A percentile compares a stretch with the other conserved stretches of the same genome.
Evolutionary conservation across 192 early-diverging fungal species (phyloP).

Genomic region (Backusella sp.): DNA sequence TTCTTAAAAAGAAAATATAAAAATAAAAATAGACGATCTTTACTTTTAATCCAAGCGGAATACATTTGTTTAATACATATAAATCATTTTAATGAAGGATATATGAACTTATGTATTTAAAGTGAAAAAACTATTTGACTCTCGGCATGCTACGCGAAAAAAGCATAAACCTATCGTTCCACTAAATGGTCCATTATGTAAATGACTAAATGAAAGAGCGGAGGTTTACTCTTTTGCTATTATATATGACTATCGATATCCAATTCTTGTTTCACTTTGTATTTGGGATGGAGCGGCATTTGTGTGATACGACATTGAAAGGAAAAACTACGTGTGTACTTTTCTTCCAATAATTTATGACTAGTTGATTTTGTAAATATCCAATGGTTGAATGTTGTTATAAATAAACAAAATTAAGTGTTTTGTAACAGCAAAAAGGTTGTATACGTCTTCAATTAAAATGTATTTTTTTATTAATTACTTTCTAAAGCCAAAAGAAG

Average conservation of each 20-base stretch:
- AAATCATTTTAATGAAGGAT: not conserved
- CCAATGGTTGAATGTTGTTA: not conserved
- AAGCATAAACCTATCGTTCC: not conserved
- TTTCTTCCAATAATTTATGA: not conserved
- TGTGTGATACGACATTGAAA: not conserved
- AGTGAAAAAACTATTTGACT: not conserved
- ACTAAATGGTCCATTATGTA: not conserved
- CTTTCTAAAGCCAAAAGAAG: not conserved
- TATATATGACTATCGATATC: not conserved
- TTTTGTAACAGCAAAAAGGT: not conserved
- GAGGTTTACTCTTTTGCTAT: not conserved
- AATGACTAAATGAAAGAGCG: not conserved
- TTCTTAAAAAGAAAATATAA: not conserved
- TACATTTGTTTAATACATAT: not conserved
- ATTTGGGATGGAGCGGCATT: not conserved
- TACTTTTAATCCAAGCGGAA: not conserved
- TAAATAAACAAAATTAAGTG: not conserved
- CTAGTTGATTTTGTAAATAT: not conserved
- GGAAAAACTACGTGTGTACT: not conserved
- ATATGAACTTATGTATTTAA: not conserved
- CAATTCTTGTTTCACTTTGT: constrained; percentile 1
- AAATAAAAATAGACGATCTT: not conserved
- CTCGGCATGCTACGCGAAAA: not conserved
- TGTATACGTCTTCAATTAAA: not conserved
- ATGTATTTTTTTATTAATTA: not conserved